A percentile compares a stretch with the other conserved stretches of the same genome.
Evolutionary conservation across 495 filamentous ascomycete species (phyloP).

Genomic region (Chaetomium fimeti): DNA sequence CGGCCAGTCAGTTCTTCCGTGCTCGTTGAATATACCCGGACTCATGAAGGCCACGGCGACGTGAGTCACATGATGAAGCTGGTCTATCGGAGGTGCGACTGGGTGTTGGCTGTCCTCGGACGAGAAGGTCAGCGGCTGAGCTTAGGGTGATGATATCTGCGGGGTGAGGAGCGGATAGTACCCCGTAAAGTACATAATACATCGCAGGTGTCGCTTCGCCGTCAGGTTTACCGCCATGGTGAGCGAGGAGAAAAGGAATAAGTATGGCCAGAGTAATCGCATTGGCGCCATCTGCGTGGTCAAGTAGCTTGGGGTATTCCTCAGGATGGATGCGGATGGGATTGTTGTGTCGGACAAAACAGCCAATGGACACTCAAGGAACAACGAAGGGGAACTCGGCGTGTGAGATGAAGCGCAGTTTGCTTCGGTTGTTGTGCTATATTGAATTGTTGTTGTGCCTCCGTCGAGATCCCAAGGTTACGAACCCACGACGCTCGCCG

Average conservation of each 20-base stretch:
- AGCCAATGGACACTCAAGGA: neutral
- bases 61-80: conserved; percentile 56
- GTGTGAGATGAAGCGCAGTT: neutral
- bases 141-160: neutral
- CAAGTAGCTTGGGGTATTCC: neutral
- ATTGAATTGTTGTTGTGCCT: neutral
- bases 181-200: conserved; percentile 63
- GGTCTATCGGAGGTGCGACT: conserved; percentile 45
- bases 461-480: neutral
- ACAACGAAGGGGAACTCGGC: neutral
- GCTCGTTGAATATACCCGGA: conserved; percentile 58
- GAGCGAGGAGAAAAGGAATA: conserved; percentile 20
- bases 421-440: neutral
- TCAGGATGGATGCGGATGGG: neutral
- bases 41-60: conserved; percentile 69
- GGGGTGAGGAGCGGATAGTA: conserved; percentile 26
- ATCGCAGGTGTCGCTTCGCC: conserved; percentile 33
- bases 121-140: neutral
- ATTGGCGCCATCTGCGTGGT: conserved; percentile 8
- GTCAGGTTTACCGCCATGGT: conserved; percentile 25
- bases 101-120: conserved; percentile 50
- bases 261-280: conserved; percentile 15
- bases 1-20: conserved; percentile 50
- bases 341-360: neutral
- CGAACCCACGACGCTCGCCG: too few species aligned